phyloP scores from a whole-genome alignment of 2,329 filamentous ascomycete species.

The Alternaria sp. region DNA sequence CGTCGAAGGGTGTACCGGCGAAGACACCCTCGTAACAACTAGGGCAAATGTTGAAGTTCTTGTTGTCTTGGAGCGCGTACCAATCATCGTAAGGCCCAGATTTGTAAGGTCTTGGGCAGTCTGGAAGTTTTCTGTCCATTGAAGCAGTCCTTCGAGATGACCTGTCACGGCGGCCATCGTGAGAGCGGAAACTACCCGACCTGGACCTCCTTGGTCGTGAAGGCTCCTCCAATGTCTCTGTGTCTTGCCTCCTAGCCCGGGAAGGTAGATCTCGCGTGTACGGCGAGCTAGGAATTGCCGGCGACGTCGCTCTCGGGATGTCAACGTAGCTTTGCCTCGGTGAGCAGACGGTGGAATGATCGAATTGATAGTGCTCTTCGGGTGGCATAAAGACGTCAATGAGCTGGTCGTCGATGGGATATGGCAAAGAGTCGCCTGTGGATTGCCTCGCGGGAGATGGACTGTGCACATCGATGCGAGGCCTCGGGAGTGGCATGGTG shows the following conservation, averaged over 20 bases:
- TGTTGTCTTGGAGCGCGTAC: conserved; percentile 75
- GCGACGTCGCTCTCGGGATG: conserved; percentile 27
- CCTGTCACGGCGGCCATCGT: conserved; percentile 34
- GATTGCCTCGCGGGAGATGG: conserved; percentile 40
- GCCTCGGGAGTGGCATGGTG: conserved; percentile 35
- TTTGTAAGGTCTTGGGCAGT: conserved; percentile 71
- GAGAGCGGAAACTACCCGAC: conserved; percentile 37
- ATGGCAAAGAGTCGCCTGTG: conserved; percentile 45
- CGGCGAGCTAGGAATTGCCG: conserved; percentile 28
- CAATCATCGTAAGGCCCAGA: conserved; percentile 74
- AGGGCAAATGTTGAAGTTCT: conserved; percentile 81
- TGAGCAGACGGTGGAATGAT: conserved; percentile 33
- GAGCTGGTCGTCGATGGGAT: conserved; percentile 52
- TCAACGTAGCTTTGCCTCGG: conserved; percentile 33
- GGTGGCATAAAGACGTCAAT: conserved; percentile 51
- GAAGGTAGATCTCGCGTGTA: conserved; percentile 23
- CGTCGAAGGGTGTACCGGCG: conserved; percentile 69
- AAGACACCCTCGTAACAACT: conserved; percentile 77
- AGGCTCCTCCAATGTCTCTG: conserved; percentile 27
- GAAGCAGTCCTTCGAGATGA: conserved; percentile 9
- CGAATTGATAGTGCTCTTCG: conserved; percentile 51
- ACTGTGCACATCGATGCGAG: conserved; percentile 43
- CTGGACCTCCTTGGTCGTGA: conserved; percentile 26
- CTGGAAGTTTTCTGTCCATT: conserved; percentile 49
- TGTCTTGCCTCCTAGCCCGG: conserved; percentile 14